Percentiles rank a stretch among this genome's conserved stretches.
Evolutionary conservation across 441 rosid genomes (phyloP).

Genomic region (Aquilaria agallochum): DNA sequence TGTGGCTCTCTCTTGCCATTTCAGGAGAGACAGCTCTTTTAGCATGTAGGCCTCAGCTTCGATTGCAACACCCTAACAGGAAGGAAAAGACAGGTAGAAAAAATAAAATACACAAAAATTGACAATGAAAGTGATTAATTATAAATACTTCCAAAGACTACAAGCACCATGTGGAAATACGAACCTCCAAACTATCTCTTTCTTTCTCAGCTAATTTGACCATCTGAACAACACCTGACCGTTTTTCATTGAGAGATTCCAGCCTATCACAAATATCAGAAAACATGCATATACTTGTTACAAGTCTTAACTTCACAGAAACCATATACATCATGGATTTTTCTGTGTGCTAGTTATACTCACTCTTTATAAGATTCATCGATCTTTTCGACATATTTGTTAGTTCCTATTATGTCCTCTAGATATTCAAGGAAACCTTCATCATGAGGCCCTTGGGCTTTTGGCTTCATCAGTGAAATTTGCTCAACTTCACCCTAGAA

Average conservation of each 20-base stretch:
- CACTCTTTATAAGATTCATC: conserved; percentile 81
- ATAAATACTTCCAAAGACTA: too few relatives aligned
- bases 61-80: conserved; percentile 73
- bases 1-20: conserved; percentile 96
- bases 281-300: conserved; percentile 10
- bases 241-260: conserved; percentile 81
- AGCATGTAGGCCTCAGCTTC: conserved; percentile 97
- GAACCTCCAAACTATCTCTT: conserved; percentile 92
- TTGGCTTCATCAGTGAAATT: conserved; percentile 96
- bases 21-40: conserved; percentile 74
- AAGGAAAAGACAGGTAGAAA: conserved; percentile 14
- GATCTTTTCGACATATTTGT: conserved; percentile 88
- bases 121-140: too few relatives aligned
- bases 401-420: conserved; percentile 93
- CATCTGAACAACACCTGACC: conserved; percentile 97
- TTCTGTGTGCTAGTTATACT: conserved; percentile 24
- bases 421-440: conserved; percentile 98
- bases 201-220: conserved; percentile 97
- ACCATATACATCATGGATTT: not conserved
- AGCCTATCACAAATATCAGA: conserved; percentile 42
- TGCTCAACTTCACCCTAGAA: conserved; percentile 97
- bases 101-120: not conserved
- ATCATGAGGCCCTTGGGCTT: conserved; percentile 95
- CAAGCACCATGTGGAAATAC: conserved; percentile 11
- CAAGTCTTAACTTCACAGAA: not conserved